Evolutionary conservation across 352 stramenopile species (phyloP), one percentile per base, ranked within the genome.

Genomic region (Globisporangium cylindrosporum): DNA sequence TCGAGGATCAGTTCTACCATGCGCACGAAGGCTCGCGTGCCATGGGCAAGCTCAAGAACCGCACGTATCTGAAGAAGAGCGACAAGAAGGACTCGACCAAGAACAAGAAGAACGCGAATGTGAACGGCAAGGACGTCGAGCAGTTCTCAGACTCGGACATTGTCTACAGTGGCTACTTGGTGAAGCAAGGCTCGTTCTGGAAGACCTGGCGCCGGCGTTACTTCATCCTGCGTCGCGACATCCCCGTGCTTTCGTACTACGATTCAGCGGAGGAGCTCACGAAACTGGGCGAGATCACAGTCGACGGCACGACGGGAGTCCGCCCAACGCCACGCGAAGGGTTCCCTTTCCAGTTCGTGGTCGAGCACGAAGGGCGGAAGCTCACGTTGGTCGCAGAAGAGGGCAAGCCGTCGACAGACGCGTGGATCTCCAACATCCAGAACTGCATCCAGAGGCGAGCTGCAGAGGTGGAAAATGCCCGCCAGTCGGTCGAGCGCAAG

Each of bases 131-230:
- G 27, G 85, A 93, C 54, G 82, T 91, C 29, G 88, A 96, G 62
- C 86, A 93, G 73, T 96, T 96, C 68, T 94, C 85, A 12, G 85
- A 94, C 62, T 79, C 88, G 9, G 86, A 96, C 58, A 94, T 96
- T 54, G 77, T 93, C 48, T 90, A 80, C 25, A 80, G 77, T 22
- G 88, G 88, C 6, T 93, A 93, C 62, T 70, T 96, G 38, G 77
- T 93, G 55, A 96, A 96, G 66, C 85, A 92, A 43, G 88, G 88
- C 20, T 96, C 88, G 34, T 96, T 94, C 76, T 96, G 88, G 88
- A 93, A 93, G 69, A 92, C 82, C 6, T 96, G 88, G 88, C 76
- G 82, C 53, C 81, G 82, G 1, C 77, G 88, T 22, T 96, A 92
- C 64, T 96, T 96, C 58, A 92, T 96, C 61, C 57, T 96, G 62